Conservation (phyloP, 2,329 filamentous ascomycete species). For the Sclerotinia borealis region DNA sequence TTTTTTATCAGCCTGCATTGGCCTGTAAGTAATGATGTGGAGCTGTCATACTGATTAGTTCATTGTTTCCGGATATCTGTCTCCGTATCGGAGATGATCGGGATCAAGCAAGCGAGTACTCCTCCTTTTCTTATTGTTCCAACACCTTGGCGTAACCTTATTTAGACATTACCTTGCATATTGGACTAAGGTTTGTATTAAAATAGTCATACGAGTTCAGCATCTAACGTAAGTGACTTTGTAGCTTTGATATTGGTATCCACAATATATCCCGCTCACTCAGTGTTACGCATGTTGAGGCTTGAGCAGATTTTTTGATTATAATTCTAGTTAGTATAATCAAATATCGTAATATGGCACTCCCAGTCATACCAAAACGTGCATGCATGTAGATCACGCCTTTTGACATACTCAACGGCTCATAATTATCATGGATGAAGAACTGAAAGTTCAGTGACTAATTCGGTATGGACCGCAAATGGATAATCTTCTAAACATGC, state of each 20-base stretch:
- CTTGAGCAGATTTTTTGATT: neutral
- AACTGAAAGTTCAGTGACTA: neutral
- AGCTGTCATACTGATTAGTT: neutral
- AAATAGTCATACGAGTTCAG: neutral
- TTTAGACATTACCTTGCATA: neutral
- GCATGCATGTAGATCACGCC: neutral
- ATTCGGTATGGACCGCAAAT: neutral
- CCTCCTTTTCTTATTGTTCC: neutral
- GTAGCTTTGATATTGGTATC: too few species aligned
- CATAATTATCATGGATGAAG: neutral
- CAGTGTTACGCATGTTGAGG: neutral
- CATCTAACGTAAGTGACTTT: too few species aligned
- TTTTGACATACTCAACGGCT: neutral
- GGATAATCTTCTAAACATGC: neutral
- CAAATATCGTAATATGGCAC: neutral
- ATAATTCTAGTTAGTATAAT: neutral
- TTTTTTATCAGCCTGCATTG: neutral
- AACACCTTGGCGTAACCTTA: neutral
- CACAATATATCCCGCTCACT: neutral
- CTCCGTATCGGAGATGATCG: neutral
- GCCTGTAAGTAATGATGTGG: neutral
- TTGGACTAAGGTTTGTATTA: neutral
- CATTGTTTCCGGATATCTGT: neutral
- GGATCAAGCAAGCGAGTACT: neutral
- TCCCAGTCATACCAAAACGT: neutral